phyloP scores from a whole-genome alignment of 2,329 filamentous ascomycete genomes.

The Ophidiomyces ophidiicola region DNA sequence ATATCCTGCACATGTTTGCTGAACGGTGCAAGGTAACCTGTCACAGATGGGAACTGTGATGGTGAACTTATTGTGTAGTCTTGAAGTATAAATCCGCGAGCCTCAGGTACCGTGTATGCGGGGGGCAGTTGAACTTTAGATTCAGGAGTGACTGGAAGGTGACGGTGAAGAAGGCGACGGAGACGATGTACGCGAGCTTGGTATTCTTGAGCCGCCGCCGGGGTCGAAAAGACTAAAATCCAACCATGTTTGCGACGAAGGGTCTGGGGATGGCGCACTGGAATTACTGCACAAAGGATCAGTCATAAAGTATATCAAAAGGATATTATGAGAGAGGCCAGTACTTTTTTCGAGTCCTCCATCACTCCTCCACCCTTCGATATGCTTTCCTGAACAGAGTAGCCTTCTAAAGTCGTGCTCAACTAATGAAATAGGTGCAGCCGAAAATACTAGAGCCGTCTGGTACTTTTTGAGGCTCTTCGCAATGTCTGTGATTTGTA shows the following conservation, averaged over 20 bases:
- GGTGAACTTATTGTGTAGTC: constrained; percentile 17
- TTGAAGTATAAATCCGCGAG: constrained; percentile 9
- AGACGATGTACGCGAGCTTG: constrained; percentile 15
- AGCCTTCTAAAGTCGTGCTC: constrained; percentile 16
- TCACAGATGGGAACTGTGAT: constrained; percentile 13
- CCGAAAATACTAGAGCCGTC: constrained; percentile 16
- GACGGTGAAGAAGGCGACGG: constrained; percentile 12
- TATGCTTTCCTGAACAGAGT: constrained; percentile 12
- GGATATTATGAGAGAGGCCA: neutral
- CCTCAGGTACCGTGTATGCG: constrained; percentile 7
- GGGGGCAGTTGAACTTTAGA: constrained; percentile 14
- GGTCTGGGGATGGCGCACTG: constrained; percentile 14
- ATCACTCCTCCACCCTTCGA: constrained; percentile 12
- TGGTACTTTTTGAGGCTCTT: constrained; percentile 14
- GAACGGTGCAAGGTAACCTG: constrained; percentile 16
- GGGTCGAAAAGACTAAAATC: constrained; percentile 17
- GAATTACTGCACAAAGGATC: constrained; percentile 16
- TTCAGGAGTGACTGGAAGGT: constrained; percentile 9
- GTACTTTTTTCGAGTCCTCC: constrained; percentile 16
- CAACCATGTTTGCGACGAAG: constrained; percentile 16
- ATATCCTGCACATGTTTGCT: constrained; percentile 11
- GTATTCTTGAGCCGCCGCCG: constrained; percentile 16
- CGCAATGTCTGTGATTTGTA: constrained; percentile 13
- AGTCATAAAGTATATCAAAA: neutral
- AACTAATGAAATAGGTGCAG: constrained; percentile 14